Evolutionary conservation across 495 filamentous ascomycete genomes (phyloP).

Genomic region (Patellaria atrata): DNA sequence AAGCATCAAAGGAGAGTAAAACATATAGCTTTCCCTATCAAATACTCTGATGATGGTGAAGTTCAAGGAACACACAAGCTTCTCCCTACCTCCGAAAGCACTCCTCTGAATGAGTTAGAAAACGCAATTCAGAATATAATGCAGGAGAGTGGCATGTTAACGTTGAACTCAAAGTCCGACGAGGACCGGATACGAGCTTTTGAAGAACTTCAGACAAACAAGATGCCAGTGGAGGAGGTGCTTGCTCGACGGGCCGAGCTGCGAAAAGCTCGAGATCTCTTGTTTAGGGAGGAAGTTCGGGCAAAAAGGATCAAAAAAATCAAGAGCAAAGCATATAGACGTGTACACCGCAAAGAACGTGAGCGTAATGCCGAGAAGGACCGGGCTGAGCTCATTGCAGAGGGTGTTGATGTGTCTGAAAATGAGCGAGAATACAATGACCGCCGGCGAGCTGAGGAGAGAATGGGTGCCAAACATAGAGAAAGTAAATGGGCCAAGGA

Average conservation of each 20-base stretch:
- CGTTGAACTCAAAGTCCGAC: constrained; percentile 40
- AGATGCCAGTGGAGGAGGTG: constrained; percentile 54
- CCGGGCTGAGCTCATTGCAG: constrained; percentile 48
- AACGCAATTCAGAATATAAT: constrained; percentile 71
- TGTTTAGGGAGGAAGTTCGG: constrained; percentile 81
- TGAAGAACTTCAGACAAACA: constrained; percentile 53
- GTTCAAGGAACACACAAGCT: constrained; percentile 38
- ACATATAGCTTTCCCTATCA: constrained; percentile 78
- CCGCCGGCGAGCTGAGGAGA: constrained; percentile 64
- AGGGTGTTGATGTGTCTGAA: constrained; percentile 55
- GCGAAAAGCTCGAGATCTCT: constrained; percentile 63
- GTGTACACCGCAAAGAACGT: constrained; percentile 78
- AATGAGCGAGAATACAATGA: constrained; percentile 69
- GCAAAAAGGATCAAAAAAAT: constrained; percentile 95
- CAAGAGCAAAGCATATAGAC: constrained; percentile 85
- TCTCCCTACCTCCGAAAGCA: constrained; percentile 37
- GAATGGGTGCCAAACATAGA: constrained; percentile 77
- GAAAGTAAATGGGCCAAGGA: constrained; percentile 94
- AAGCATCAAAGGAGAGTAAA: constrained; percentile 87
- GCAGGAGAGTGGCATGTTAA: constrained; percentile 67
- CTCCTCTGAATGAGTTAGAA: constrained; percentile 68
- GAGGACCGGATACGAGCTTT: constrained; percentile 53
- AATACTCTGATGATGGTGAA: constrained; percentile 45
- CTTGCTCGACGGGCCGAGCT: constrained; percentile 60
- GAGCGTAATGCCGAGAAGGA: constrained; percentile 59